Conservation (phyloP, 768 basidiomycete genomes). For the Rhodotorula paludigena region DNA sequence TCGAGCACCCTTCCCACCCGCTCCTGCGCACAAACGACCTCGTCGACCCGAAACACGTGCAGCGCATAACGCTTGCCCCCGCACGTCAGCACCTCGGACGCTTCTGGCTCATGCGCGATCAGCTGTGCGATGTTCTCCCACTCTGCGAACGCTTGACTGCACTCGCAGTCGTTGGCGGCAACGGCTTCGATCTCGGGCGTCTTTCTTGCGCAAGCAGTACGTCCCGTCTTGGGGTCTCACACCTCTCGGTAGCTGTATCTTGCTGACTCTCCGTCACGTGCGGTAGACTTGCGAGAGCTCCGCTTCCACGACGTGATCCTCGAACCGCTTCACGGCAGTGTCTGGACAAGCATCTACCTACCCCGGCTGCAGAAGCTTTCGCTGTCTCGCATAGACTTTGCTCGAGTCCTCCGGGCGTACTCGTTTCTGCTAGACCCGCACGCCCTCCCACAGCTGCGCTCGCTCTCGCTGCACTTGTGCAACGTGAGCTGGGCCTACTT, state of each 20-base stretch:
- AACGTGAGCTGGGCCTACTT: neutral
- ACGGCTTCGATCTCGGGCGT: no score
- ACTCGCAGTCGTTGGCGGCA: no score
- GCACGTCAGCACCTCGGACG: rapidly evolving
- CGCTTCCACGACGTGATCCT: neutral
- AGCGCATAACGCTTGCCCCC: neutral
- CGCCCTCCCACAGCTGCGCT: neutral
- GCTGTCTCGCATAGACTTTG: neutral
- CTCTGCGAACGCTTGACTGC: no score
- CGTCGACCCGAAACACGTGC: neutral
- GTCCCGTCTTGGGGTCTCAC: no score
- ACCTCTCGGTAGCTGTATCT: no score
- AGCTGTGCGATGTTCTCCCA: neutral
- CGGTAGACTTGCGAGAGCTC: neutral
- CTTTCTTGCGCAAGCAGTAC: no score
- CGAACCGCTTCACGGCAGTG: neutral
- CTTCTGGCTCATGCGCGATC: neutral
- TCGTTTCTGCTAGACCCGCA: neutral
- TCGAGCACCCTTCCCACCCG: neutral
- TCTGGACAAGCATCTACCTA: neutral
- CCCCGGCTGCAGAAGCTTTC: neutral
- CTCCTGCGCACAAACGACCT: neutral
- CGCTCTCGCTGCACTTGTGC: neutral
- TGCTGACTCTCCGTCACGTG: neutral
- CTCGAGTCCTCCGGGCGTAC: neutral